These are phyloP conservation scores for Oxyria digyna DNA, from an alignment of 148 eudicot genomes.

Conservation along the genomic window DNA sequence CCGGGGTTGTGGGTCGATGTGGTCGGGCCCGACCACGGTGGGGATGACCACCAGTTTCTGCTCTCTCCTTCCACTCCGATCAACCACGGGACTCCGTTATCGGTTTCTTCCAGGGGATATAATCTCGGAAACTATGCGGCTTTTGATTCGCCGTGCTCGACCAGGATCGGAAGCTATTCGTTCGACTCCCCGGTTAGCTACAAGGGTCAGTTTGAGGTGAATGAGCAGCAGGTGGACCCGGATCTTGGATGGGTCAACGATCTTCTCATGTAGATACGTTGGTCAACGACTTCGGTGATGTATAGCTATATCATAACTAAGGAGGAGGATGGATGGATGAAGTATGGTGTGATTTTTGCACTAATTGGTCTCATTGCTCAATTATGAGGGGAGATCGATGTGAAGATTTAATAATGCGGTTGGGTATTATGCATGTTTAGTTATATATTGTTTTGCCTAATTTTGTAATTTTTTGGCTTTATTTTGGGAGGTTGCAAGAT, in stretches of 20 bases:
- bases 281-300: neutral
- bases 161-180: neutral
- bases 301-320: slow-evolving; percentile 3
- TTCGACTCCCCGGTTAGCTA: neutral
- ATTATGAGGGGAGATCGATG: neutral
- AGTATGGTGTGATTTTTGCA: neutral
- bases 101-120: neutral
- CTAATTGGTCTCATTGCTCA: neutral
- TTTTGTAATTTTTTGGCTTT: slow-evolving; percentile 7
- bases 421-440: slow-evolving; percentile 1
- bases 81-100: neutral
- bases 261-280: slow-evolving; percentile 7
- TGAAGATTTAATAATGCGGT: neutral
- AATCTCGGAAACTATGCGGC: neutral
- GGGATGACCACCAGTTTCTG: neutral
- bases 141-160: neutral
- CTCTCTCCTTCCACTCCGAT: neutral
- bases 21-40: neutral
- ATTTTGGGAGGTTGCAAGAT: neutral
- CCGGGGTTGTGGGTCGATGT: slow-evolving; percentile 7
- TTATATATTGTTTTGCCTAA: slow-evolving; percentile 7
- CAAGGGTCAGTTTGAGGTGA: neutral
- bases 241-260: slow-evolving; percentile 15
- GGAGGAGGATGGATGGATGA: neutral
- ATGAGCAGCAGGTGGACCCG: slow-evolving; percentile 2